Base-by-base conservation (phyloP, 768 basidiomycete genomes). In the Rhizopogon vinicolor region DNA sequence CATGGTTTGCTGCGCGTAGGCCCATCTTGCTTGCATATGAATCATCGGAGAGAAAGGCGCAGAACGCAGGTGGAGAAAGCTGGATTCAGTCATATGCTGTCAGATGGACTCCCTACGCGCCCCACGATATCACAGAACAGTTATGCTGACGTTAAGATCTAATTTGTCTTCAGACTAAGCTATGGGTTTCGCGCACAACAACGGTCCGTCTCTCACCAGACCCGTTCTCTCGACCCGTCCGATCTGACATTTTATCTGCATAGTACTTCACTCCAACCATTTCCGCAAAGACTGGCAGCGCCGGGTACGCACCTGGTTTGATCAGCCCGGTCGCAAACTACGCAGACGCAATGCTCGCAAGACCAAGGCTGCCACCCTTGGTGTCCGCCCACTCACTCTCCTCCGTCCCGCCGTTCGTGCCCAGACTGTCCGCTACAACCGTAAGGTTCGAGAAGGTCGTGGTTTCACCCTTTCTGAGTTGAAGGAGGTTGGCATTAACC, bases 221-320 rank as follows among this genome's bases (percentile, higher is more conserved):
- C 43, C 48, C 12, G 28, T 41, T 76, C 74, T 72, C 74, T 64
- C 68, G 33, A 48, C 46, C 1, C 35, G 14, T 49, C 19, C 48
- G 35, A 49, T 49, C 48, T 49, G 48, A 49, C 19, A 49, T 37
- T 25, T 18, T 42, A 22, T 49, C 18, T 33, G 60, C 46, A 56
- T 45, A 90, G 91, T 91, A 78, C 91, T 96, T 74, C 93, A 85
- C 78, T 82, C 75, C 65, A 94, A 94, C 76, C 93, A 97, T 74
- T 94, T 94, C 84, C 91, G 86, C 80, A 98, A 98, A 86, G 95
- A 98, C 74, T 98, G 95, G 95, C 96, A 98, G 75, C 83, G 87
- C 69, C 89, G 89, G 62, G 93, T 96, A 65, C 88, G 88, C 75
- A 96, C 93, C 70, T 94, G 95, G 95, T 98, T 98, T 73, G 91